Conservation (phyloP, 2,329 filamentous ascomycete species). For the Epichloe uncinata region DNA sequence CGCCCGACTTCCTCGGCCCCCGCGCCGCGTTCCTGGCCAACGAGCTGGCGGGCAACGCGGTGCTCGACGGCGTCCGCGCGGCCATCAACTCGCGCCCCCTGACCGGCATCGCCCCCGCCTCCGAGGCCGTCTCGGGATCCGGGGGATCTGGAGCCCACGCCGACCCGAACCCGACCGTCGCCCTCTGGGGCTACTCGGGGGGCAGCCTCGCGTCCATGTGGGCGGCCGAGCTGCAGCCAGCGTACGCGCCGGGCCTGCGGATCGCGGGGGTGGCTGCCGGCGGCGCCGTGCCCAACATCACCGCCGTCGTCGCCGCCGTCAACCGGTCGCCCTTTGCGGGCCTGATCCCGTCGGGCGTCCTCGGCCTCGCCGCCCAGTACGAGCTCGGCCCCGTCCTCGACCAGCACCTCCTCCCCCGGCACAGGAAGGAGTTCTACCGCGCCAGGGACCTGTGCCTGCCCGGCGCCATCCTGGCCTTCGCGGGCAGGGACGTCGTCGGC, state of each 20-base stretch:
- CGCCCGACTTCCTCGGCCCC: constrained; percentile 29
- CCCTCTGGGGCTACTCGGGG: no score
- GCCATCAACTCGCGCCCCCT: constrained; percentile 15
- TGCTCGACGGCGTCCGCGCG: constrained; percentile 30
- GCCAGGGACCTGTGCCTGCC: constrained; percentile 13
- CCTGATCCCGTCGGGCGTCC: constrained; percentile 11
- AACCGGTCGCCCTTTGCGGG: constrained; percentile 10
- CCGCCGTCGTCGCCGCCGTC: constrained; percentile 7
- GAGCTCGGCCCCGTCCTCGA: constrained; percentile 8
- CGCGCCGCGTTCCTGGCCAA: constrained; percentile 29
- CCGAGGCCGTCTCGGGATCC: no score
- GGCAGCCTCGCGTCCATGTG: constrained; percentile 6
- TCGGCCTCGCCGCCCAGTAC: constrained; percentile 13
- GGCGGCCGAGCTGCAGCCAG: constrained; percentile 9
- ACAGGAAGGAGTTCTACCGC: constrained; percentile 17
- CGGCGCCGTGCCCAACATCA: no score
- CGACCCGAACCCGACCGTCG: no score
- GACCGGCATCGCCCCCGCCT: no score
- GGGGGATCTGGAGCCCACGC: no score
- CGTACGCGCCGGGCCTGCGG: constrained; percentile 13
- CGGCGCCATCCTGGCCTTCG: constrained; percentile 15
- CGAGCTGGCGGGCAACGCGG: constrained; percentile 25
- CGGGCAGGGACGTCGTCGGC: constrained; percentile 20
- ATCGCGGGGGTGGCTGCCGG: constrained; percentile 11
- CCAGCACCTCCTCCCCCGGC: constrained; percentile 10